Evolutionary conservation across 2,329 filamentous ascomycete species (phyloP), one percentile per base, ranked within the genome.

Genomic region (Cytospora piceae): DNA sequence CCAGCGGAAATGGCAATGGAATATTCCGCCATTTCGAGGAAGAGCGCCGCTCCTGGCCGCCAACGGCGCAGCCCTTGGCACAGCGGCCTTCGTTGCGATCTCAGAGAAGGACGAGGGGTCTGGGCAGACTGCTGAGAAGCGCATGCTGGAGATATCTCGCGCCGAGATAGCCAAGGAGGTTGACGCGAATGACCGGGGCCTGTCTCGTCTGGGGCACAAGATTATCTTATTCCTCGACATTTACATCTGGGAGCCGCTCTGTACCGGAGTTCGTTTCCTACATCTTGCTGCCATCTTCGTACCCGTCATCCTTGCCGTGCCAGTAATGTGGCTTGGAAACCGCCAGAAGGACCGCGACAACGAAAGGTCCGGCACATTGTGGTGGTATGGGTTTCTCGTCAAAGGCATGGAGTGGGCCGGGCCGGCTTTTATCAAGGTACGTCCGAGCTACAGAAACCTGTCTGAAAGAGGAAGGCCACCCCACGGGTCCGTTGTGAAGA

Each of bases 341-440:
- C 82, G 90, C 55, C 81, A 87, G 58, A 79, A 84, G 2, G 80
- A 87, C 39, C 85, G 84, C 65, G 89, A 93, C 71, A 87, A 92
- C 69, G 92, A 97, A 79, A 85, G 92, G 68, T 83, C 80, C 7
- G 94, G 95, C 0, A 94, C 94, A 0, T 74, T 98, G 3, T 97
- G 92, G 93, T 99, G 95, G 95, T 99, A 97, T 79, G 82, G 82
- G 4, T 95, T 97, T 73, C 78, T 99, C 49, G 93, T 98, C 12
- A 85, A 83, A 65, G 85, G 90, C 32, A 98, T 99, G 95, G 94
- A 99, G 78, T 85, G 89, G 74, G 93, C 94, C 22, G 95, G 95
- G 0, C 94, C 95, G 54, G 93, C 95, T 0, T 99, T 99, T 74
- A 99, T 99, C 80, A 99, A 99, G 85, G 91, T 92, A 78, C 59